These are phyloP conservation scores for Fraxinus platypoda DNA, from an alignment of 305 asterid genomes.

Conservation along the genomic window DNA sequence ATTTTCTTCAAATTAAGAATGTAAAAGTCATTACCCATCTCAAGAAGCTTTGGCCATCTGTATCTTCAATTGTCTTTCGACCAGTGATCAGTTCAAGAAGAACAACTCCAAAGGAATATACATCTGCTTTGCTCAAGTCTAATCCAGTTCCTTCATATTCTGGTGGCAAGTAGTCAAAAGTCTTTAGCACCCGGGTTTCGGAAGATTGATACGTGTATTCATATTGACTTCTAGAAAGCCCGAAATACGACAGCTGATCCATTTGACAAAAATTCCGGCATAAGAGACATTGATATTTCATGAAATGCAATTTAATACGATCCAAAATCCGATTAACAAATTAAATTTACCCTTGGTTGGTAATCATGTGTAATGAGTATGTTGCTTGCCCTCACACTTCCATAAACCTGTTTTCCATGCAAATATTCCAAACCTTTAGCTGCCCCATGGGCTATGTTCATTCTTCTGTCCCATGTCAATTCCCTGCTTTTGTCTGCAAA, in stretches of 20 bases:
- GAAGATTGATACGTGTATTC: constrained; percentile 41
- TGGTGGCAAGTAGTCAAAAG: constrained; percentile 60
- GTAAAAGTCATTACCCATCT: constrained; percentile 47
- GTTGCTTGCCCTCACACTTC: constrained; percentile 26
- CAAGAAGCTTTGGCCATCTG: constrained; percentile 53
- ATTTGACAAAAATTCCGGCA: not conserved
- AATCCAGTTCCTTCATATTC: constrained; percentile 52
- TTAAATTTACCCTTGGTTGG: constrained; percentile 27
- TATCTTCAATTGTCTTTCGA: constrained; percentile 46
- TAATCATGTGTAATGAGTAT: constrained; percentile 34
- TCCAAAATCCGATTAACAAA: not conserved
- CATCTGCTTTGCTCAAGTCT: constrained; percentile 55
- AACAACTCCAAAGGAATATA: constrained; percentile 62
- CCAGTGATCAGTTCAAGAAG: constrained; percentile 59
- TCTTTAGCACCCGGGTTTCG: constrained; percentile 37
- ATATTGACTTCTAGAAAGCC: constrained; percentile 38
- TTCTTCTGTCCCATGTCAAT: constrained; percentile 32
- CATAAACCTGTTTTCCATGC: constrained; percentile 22
- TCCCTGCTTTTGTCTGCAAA: constrained; percentile 25
- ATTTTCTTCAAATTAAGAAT: not conserved
- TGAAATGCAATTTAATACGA: not conserved
- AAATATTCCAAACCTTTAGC: constrained; percentile 24
- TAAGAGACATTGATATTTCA: not conserved
- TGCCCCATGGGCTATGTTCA: constrained; percentile 23
- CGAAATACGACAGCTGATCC: constrained; percentile 47